Evolutionary conservation across 139 green algal species (phyloP).

Genomic region (Coelastrella sp.): DNA sequence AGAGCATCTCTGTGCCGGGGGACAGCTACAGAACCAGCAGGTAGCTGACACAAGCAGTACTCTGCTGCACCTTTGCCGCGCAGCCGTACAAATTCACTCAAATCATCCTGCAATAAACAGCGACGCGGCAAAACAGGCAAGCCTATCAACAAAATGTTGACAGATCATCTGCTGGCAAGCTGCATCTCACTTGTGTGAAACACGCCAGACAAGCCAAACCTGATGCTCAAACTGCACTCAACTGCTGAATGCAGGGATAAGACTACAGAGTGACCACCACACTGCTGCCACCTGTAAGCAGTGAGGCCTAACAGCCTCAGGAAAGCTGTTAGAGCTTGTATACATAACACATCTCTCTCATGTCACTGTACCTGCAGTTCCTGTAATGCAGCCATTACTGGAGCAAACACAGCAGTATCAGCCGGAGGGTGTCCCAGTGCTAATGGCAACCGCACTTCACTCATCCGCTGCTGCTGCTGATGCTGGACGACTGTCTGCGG

Average conservation of each 20-base stretch:
- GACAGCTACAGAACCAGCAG: constrained; percentile 47
- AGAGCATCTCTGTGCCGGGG: constrained; percentile 65
- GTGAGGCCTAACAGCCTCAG: too few relatives aligned
- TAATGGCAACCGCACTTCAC: constrained; percentile 50
- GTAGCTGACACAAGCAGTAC: constrained; percentile 62
- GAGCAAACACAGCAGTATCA: constrained; percentile 46
- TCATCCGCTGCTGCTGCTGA: constrained; percentile 39
- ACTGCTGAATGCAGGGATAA: too few relatives aligned
- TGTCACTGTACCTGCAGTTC: constrained; percentile 61
- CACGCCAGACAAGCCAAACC: too few relatives aligned
- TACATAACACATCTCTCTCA: too few relatives aligned
- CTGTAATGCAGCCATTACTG: constrained; percentile 52
- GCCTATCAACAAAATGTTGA: background rate
- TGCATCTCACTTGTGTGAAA: too few relatives aligned
- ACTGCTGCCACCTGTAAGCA: too few relatives aligned
- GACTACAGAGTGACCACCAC: too few relatives aligned
- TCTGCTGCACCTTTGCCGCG: constrained; percentile 52
- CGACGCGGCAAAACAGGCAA: background rate
- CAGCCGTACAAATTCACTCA: constrained; percentile 58
- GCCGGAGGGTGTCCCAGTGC: constrained; percentile 47
- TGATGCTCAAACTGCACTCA: too few relatives aligned
- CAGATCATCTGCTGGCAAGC: background rate
- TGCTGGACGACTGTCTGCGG: constrained; percentile 5
- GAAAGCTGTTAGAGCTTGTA: too few relatives aligned
- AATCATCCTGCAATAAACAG: constrained; percentile 54